Base-by-base conservation (phyloP, 805 yeast genomes). In the Isabelozyma heimii region DNA sequence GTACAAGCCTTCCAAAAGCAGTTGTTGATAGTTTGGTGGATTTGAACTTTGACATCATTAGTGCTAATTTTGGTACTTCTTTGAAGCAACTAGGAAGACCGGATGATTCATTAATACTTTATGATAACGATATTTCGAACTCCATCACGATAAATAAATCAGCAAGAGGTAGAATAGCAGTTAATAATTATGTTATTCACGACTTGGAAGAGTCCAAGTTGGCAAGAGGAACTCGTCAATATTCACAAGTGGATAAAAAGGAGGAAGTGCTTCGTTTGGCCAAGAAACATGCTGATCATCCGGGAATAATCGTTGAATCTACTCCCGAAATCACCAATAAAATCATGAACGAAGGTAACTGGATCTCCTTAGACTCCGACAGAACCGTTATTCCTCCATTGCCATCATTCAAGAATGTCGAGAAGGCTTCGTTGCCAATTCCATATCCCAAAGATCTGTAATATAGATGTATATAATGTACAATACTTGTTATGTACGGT, bases 391-490 rank as follows among this genome's bases (percentile, higher is more conserved):
- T 61, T 1, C 73, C 73, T 0, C 54, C 62, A 2, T 57, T 83
- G 17, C 92, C 91, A 1, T 69, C 75, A 4, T 84, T 84, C 61
- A 80, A 76, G 52, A 82, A 83, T 58, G 82, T 84, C 8, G 91
- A 87, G 54, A 83, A 81, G 60, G 86, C 88, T 5, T 70, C 70
- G 47, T 67, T 70, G 16, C 69, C 79, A 10, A 68, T 80, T 1
- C 72, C 69, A 35, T 79, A 77, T 52, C 69, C 69, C 14, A 42
- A 42, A 42, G 37, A 20, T 38, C 10, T 14, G 10, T 42, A 30
- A 42, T 26, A 13, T 26, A 26, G 24, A 26, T n/a, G n/a, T 12
- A 30, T 30, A 30, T 30, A 30, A 30, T 30, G 35, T 37, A 8
- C 5, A 37, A 37, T 14, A 9, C 6, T 10, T 12, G 16, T 37